Evolutionary conservation across 768 basidiomycete genomes (phyloP).

Genomic region (Auricularia sp.): DNA sequence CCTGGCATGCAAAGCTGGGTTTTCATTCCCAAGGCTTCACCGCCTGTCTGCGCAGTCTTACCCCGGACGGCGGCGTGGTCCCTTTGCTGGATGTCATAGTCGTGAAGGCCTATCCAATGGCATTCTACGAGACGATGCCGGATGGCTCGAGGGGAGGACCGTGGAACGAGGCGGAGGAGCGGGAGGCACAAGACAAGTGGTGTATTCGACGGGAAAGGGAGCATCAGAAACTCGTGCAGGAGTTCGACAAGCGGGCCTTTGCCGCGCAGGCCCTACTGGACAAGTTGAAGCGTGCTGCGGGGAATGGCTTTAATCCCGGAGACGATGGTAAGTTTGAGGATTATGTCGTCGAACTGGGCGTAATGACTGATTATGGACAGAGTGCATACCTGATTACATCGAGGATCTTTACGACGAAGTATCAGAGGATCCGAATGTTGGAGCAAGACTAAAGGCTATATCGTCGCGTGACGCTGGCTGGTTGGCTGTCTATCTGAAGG

Average conservation of each 20-base stretch:
- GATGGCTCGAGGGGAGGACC: conserved; percentile 54
- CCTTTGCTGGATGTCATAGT: conserved; percentile 66
- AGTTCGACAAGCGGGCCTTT: conserved; percentile 45
- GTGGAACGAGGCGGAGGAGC: conserved; percentile 61
- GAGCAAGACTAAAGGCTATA: conserved; percentile 29
- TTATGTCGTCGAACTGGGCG: neutral
- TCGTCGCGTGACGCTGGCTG: conserved; percentile 47
- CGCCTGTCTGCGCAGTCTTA: conserved; percentile 68
- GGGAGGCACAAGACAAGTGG: conserved; percentile 51
- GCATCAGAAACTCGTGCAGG: conserved; percentile 44
- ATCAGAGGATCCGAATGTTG: conserved; percentile 43
- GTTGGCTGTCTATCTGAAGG: conserved; percentile 44
- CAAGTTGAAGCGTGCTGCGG: conserved; percentile 50
- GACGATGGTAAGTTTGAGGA: conserved; percentile 13
- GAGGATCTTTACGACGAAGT: conserved; percentile 52
- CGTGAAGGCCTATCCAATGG: conserved; percentile 61
- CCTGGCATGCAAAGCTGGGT: conserved; percentile 85
- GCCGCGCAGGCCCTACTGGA: conserved; percentile 51
- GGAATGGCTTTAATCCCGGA: conserved; percentile 29
- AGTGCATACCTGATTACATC: conserved; percentile 22
- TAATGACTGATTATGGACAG: conserved; percentile 8
- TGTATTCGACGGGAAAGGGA: conserved; percentile 54
- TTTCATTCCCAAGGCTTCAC: conserved; percentile 57
- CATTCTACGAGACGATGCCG: conserved; percentile 57
- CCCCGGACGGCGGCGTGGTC: conserved; percentile 70